These are phyloP conservation scores for Diaporthe sp. DNA, from an alignment of 2,329 filamentous ascomycete species.

Conservation along the genomic window DNA sequence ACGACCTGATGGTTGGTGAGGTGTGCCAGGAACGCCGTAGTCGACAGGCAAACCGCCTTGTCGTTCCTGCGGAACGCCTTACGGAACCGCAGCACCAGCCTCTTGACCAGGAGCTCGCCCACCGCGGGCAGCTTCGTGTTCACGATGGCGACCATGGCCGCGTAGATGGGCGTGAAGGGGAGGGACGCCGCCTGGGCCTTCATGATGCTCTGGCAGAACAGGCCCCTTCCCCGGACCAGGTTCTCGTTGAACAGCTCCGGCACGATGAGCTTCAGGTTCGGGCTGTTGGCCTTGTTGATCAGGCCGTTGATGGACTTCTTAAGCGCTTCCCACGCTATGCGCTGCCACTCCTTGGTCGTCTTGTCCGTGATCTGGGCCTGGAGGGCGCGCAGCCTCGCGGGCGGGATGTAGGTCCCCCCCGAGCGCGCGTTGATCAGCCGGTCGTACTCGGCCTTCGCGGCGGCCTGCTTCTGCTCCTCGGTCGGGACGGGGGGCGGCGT, in stretches of 20 bases:
- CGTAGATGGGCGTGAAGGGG: conserved; percentile 96
- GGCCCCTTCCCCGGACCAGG: conserved; percentile 86
- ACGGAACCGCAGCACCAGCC: conserved; percentile 90
- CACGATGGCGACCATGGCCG: conserved; percentile 94
- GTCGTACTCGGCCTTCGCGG: conserved; percentile 92
- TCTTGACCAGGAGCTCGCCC: conserved; percentile 87
- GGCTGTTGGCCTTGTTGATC: conserved; percentile 99
- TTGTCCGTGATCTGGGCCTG: conserved; percentile 98
- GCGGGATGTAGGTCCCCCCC: conserved; percentile 96
- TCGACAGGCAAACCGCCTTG: conserved; percentile 93
- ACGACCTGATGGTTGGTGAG: conserved; percentile 96
- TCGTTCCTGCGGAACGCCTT: conserved; percentile 97
- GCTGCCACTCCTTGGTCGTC: conserved; percentile 95
- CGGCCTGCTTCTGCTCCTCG: conserved; percentile 88
- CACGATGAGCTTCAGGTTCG: conserved; percentile 97
- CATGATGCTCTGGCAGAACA: conserved; percentile 98
- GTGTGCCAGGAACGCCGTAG: conserved; percentile 94
- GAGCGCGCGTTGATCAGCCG: conserved; percentile 93
- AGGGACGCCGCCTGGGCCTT: conserved; percentile 97
- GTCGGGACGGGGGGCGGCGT: conserved; percentile 61
- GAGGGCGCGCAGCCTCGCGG: conserved; percentile 87
- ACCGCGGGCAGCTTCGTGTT: conserved; percentile 98
- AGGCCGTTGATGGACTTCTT: conserved; percentile 99
- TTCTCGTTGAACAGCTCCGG: conserved; percentile 97
- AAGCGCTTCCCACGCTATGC: conserved; percentile 98